A percentile compares a stretch with the other conserved stretches of the same genome.
These are phyloP conservation scores for Penicillium desertorum DNA, from an alignment of 495 filamentous ascomycete genomes.

Conservation along the genomic window DNA sequence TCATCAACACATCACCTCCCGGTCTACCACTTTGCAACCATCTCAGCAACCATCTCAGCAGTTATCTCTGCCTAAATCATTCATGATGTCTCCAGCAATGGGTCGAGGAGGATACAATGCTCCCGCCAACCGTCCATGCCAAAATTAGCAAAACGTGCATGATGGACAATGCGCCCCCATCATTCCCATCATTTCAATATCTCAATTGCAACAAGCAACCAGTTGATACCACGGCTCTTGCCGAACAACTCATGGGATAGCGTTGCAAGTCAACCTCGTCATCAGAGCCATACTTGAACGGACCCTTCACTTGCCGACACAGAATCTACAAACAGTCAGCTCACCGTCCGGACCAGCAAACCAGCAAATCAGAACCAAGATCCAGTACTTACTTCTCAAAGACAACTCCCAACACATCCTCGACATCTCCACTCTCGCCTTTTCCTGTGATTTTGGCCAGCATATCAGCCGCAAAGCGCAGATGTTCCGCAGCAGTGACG, in stretches of 20 bases:
- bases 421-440: constrained; percentile 86
- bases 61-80: constrained; percentile 1
- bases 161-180: neutral
- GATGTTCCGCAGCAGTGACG: constrained; percentile 89
- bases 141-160: constrained; percentile 4
- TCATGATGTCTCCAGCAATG: constrained; percentile 22
- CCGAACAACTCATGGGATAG: constrained; percentile 9
- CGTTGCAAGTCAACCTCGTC: neutral
- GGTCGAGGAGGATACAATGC: constrained; percentile 59
- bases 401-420: constrained; percentile 94
- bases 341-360: constrained; percentile 3
- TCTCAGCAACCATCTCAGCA: neutral
- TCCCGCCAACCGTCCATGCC: constrained; percentile 21
- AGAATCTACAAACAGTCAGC: constrained; percentile 53
- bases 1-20: neutral
- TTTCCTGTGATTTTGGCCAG: constrained; percentile 85
- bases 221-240: constrained; percentile 14
- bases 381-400: constrained; percentile 78
- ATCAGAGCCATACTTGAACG: neutral
- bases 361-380: constrained; percentile 5
- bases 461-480: constrained; percentile 77
- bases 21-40: neutral
- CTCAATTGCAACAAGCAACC: neutral
- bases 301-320: constrained; percentile 63
- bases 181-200: neutral